Conservation (phyloP, 805 yeast species). For the Wickerhamomyces ciferrii region DNA sequence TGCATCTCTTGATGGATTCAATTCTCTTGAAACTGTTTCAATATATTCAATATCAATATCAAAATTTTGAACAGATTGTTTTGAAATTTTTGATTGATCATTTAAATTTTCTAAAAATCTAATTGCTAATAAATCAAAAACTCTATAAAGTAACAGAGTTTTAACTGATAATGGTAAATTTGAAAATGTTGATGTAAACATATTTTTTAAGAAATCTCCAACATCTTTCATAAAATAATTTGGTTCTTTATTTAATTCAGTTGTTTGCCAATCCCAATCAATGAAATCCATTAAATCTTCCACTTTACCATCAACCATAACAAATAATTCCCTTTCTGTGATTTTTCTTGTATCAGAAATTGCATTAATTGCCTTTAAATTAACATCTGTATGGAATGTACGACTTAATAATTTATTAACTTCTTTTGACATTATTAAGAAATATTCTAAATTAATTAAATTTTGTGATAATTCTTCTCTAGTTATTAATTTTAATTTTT, state of each 20-base stretch:
- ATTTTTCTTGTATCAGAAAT: slow-evolving; percentile 56
- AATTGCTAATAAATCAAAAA: slow-evolving; percentile 78
- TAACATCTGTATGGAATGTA: slow-evolving; percentile 34
- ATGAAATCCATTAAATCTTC: slow-evolving; percentile 77
- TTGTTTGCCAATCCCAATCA: slow-evolving; percentile 79
- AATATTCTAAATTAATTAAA: slow-evolving; percentile 82
- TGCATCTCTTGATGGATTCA: slow-evolving; percentile 24
- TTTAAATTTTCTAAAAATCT: slow-evolving; percentile 59
- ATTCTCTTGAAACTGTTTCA: slow-evolving; percentile 41
- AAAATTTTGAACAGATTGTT: slow-evolving; percentile 69
- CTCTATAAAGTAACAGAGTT: slow-evolving; percentile 76
- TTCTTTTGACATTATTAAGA: slow-evolving; percentile 68
- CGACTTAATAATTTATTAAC: slow-evolving; percentile 34
- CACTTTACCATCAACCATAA: slow-evolving; percentile 76
- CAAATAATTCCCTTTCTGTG: slow-evolving; percentile 79
- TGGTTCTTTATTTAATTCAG: slow-evolving; percentile 49
- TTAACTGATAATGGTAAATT: slow-evolving; percentile 75
- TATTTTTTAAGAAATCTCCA: slow-evolving; percentile 77
- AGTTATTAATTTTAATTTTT: slow-evolving; percentile 61
- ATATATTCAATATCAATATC: slow-evolving; percentile 75
- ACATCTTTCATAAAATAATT: slow-evolving; percentile 74
- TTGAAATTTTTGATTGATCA: slow-evolving; percentile 41
- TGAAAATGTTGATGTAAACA: slow-evolving; percentile 80
- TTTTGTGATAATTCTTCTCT: slow-evolving; percentile 91
- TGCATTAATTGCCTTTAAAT: slow-evolving; percentile 45